Conservation (phyloP, 192 early-diverging fungal genomes). For the Backusella psychrophila region DNA sequence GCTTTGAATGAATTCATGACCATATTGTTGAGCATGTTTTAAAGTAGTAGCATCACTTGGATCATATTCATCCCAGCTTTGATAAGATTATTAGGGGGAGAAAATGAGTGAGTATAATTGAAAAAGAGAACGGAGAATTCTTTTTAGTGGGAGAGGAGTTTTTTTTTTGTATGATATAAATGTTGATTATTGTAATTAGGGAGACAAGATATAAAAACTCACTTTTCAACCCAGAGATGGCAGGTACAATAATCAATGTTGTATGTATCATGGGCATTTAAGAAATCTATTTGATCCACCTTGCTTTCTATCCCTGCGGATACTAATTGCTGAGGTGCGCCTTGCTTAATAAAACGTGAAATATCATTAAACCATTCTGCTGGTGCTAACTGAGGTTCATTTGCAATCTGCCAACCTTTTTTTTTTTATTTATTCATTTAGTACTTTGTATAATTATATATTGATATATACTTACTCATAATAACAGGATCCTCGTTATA, state of each 20-base stretch:
- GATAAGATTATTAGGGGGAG: constrained; percentile 15
- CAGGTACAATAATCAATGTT: constrained; percentile 52
- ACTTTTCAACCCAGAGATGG: constrained; percentile 56
- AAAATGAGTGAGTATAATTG: background rate
- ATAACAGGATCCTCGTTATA: constrained; percentile 61
- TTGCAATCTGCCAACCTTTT: constrained; percentile 65
- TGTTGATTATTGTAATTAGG: background rate
- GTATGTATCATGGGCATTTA: constrained; percentile 41
- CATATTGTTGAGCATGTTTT: constrained; percentile 39
- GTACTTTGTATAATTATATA: background rate
- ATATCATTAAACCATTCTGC: constrained; percentile 51
- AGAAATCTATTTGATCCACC: constrained; percentile 48
- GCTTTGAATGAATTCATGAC: constrained; percentile 37
- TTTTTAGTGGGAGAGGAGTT: background rate
- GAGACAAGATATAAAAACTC: background rate
- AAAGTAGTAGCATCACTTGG: constrained; percentile 39
- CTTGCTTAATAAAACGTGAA: constrained; percentile 44
- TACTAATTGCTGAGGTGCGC: constrained; percentile 58
- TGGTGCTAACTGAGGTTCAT: constrained; percentile 60
- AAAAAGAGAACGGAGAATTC: background rate
- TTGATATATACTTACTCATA: constrained; percentile 9
- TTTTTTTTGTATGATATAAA: background rate
- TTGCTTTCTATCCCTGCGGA: constrained; percentile 67
- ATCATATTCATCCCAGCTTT: constrained; percentile 60
- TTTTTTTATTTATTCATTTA: background rate